A percentile compares a stretch with the other conserved stretches of the same genome.
These are phyloP conservation scores for Stentor roeselii DNA, from an alignment of 73 alveolate species.

Conservation along the genomic window DNA sequence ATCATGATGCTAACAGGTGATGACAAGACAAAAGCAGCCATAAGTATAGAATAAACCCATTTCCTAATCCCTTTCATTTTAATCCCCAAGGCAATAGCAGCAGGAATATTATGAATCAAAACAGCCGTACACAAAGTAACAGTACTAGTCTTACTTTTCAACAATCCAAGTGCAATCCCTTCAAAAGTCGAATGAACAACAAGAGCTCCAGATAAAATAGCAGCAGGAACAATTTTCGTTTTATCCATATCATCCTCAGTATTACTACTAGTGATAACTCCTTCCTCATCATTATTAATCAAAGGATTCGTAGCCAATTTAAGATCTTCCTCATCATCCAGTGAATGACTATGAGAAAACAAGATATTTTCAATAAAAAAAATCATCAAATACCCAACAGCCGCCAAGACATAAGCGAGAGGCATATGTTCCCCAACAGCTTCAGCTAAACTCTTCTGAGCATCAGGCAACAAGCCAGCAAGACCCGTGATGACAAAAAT, in stretches of 20 bases:
- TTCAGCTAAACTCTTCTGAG: background rate
- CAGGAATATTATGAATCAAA: constrained; percentile 73
- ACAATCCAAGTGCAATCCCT: constrained; percentile 89
- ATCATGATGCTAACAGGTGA: constrained; percentile 51
- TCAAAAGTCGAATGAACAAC: constrained; percentile 78
- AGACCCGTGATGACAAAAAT: background rate
- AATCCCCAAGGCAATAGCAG: constrained; percentile 75
- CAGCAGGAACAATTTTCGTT: too few relatives aligned
- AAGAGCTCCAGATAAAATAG: constrained; percentile 60
- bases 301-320: too few relatives aligned
- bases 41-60: constrained; percentile 20
- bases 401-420: background rate
- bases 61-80: constrained; percentile 25
- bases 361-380: background rate
- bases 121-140: constrained; percentile 67
- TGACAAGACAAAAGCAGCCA: constrained; percentile 38
- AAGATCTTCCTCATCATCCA: too few relatives aligned
- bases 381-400: background rate
- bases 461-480: background rate
- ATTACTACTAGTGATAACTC: too few relatives aligned
- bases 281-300: too few relatives aligned
- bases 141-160: constrained; percentile 45
- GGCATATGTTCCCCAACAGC: background rate
- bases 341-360: too few relatives aligned
- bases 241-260: too few relatives aligned